Evolutionary conservation across 2,329 filamentous ascomycete genomes (phyloP).

Genomic region (Annulohypoxylon truncatum): DNA sequence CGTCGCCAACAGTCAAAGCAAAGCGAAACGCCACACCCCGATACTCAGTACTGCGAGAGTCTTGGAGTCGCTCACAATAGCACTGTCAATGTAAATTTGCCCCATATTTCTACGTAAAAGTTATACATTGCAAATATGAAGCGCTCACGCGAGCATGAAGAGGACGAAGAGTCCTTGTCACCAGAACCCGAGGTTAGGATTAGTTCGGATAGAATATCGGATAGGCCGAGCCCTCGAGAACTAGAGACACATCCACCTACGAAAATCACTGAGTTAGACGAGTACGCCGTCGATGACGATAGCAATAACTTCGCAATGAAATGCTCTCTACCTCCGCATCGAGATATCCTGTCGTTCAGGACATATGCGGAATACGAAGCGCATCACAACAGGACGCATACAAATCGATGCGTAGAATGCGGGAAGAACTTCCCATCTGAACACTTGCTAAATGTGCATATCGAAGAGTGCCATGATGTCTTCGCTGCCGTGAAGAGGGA

Average conservation of each 20-base stretch:
- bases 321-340: conserved; percentile 86
- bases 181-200: conserved; percentile 35
- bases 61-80: conserved; percentile 1
- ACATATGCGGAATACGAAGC: conserved; percentile 85
- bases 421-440: conserved; percentile 87
- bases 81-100: conserved; percentile 50
- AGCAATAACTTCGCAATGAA: conserved; percentile 68
- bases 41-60: neutral
- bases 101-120: conserved; percentile 46
- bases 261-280: conserved; percentile 72
- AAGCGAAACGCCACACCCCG: neutral
- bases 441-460: conserved; percentile 84
- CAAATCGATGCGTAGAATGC: conserved; percentile 87
- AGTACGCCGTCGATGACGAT: conserved; percentile 48
- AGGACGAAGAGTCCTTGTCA: conserved; percentile 54
- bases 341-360: conserved; percentile 74
- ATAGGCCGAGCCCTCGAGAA: conserved; percentile 34
- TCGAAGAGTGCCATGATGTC: conserved; percentile 91
- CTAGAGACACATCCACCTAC: conserved; percentile 48
- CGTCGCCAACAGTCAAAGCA: conserved; percentile 5
- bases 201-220: conserved; percentile 36
- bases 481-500: conserved; percentile 78
- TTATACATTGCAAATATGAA: conserved; percentile 61
- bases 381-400: conserved; percentile 84
- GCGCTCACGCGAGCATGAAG: conserved; percentile 70